A percentile compares a stretch with the other conserved stretches of the same genome.
Evolutionary conservation across 2,329 filamentous ascomycete species (phyloP).

Genomic region (Phyllosticta capitalensis): DNA sequence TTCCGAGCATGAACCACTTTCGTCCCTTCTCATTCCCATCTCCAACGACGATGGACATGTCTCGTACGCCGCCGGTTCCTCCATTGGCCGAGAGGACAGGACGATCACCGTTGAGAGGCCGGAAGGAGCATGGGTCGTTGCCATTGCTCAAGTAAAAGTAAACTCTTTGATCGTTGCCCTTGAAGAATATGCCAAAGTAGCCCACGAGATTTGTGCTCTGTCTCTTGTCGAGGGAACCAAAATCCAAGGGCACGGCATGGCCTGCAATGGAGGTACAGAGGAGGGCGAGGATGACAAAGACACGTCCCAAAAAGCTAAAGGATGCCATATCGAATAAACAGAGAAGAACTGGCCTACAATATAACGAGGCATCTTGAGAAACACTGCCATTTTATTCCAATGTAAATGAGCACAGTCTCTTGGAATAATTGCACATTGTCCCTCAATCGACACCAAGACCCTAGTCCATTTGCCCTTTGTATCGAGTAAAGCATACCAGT

Average conservation of each 20-base stretch:
- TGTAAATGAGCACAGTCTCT: too few species aligned
- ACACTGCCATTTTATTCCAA: too few species aligned
- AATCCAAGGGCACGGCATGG: neutral
- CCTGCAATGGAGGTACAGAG: neutral
- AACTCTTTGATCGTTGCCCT: conserved; percentile 42
- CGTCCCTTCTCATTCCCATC: conserved; percentile 38
- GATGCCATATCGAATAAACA: neutral
- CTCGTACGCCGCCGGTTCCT: conserved; percentile 44
- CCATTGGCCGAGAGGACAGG: conserved; percentile 41
- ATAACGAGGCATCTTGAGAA: too few species aligned
- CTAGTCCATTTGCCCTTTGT: too few species aligned
- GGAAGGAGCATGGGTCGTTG: conserved; percentile 42
- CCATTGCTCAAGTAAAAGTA: conserved; percentile 47
- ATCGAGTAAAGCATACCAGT: too few species aligned
- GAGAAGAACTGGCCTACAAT: too few species aligned
- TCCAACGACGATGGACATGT: conserved; percentile 41
- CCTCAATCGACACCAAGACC: too few species aligned
- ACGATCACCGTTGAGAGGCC: conserved; percentile 39
- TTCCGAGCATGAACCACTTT: conserved; percentile 49
- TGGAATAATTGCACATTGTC: too few species aligned
- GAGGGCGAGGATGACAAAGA: neutral
- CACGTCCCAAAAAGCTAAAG: neutral
- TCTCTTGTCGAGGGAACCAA: conserved; percentile 14
- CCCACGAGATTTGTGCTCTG: conserved; percentile 35
- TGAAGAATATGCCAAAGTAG: conserved; percentile 47